Conservation (phyloP, 805 yeast species). For the Maudiozyma barnettii region DNA sequence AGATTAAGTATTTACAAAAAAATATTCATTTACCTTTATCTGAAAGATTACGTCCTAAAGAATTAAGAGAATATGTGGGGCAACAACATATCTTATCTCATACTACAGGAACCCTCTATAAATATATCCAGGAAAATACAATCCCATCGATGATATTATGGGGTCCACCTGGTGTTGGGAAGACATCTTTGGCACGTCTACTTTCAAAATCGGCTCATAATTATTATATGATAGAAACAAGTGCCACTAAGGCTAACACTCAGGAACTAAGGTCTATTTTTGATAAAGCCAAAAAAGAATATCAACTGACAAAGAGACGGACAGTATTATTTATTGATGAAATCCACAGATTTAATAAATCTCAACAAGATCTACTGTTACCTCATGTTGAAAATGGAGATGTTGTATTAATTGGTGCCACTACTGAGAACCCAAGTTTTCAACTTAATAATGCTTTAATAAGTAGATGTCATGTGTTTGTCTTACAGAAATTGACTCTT, state of each 20-base stretch:
- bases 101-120: slow-evolving; percentile 50
- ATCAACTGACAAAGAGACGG: slow-evolving; percentile 36
- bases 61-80: slow-evolving; percentile 67
- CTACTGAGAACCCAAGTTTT: slow-evolving; percentile 89
- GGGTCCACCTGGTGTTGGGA: slow-evolving; percentile 95
- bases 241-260: slow-evolving; percentile 61
- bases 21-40: slow-evolving; percentile 45
- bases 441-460: slow-evolving; percentile 72
- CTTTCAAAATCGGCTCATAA: slow-evolving; percentile 23
- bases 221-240: slow-evolving; percentile 59
- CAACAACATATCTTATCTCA: slow-evolving; percentile 68
- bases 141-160: slow-evolving; percentile 82
- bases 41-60: slow-evolving; percentile 72
- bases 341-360: slow-evolving; percentile 75
- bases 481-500: slow-evolving; percentile 42
- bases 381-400: slow-evolving; percentile 81
- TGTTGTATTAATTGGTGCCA: slow-evolving; percentile 84
- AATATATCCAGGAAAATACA: slow-evolving; percentile 49
- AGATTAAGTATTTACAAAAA: slow-evolving; percentile 20
- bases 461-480: slow-evolving; percentile 77
- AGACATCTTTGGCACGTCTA: slow-evolving; percentile 74
- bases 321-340: slow-evolving; percentile 85
- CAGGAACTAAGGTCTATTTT: slow-evolving; percentile 57
- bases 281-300: slow-evolving; percentile 32
- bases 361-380: slow-evolving; percentile 81